Evolutionary conservation across 2,329 filamentous ascomycete genomes (phyloP), one percentile per base, ranked within the genome.

Genomic region (Thielaviopsis musarum): DNA sequence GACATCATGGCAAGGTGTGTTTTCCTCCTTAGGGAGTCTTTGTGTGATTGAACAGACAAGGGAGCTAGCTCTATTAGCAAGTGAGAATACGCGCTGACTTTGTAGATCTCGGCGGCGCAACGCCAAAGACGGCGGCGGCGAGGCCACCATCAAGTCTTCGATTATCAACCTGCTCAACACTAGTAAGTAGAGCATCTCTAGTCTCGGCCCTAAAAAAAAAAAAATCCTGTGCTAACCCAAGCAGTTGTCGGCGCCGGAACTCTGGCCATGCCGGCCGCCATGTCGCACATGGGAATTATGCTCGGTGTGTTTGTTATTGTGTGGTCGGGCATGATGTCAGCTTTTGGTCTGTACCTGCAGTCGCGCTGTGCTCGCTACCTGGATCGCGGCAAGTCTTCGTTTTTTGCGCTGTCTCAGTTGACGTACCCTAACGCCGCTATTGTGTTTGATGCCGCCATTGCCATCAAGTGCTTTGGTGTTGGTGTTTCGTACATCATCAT

Each of bases 401-500:
- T 98, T 74, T 96, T 96, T 68, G 90, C 91, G n/a, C 76, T 98
- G 17, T 95, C 90, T 15, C 91, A 98, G 70, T 82, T 98, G 63
- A 97, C 93, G 5, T 98, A 97, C 67, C 93, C 93, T 1, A 95
- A 95, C 69, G 90, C 91, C 2, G 88, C 93, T 9, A 89, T 98
- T 54, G 78, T 97, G 53, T 98, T 98, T 70, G 93, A 98, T 72
- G 84, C 85, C 6, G 93, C 93, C 5, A 98, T 98, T 69, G 90
- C 91, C 13, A 83, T 98, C 68, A 98, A 98, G 70, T 98, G 93
- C 72, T 98, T 98, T 69, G 93, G 93, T 45, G 93, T 98, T 10
- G 93, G 88, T 22, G 88, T 97, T 62, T 96, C 90, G 66, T 98
- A 98, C 73, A 81, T 98, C 66, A 98, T 98, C 68, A 97, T 98